A percentile compares a stretch with the other conserved stretches of the same genome.
These are phyloP conservation scores for Isabelozyma pseudorhagii DNA, from an alignment of 805 yeast species.

Conservation along the genomic window DNA sequence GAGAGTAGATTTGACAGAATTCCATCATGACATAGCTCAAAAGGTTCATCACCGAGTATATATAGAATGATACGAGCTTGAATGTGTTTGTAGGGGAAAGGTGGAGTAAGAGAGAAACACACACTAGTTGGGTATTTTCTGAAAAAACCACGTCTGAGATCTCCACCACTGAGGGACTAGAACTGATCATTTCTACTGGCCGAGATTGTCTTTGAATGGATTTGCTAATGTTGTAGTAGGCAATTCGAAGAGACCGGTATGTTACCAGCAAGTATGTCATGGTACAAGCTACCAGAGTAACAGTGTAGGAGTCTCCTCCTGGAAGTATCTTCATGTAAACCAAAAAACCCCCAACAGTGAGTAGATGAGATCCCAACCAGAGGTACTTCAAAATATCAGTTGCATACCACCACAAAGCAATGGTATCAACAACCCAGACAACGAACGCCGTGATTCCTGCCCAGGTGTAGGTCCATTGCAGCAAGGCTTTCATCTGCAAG, in stretches of 20 bases:
- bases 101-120: constrained; percentile 16
- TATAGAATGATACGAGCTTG: constrained; percentile 22
- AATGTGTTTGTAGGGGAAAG: constrained; percentile 12
- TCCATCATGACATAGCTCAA: constrained; percentile 14
- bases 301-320: constrained; percentile 4
- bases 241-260: constrained; percentile 10
- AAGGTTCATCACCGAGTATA: constrained; percentile 28
- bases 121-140: constrained; percentile 26
- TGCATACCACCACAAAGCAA: background rate
- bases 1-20: constrained; percentile 9
- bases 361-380: background rate
- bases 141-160: constrained; percentile 20
- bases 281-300: constrained; percentile 6
- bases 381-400: background rate
- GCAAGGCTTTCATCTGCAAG: background rate
- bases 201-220: background rate
- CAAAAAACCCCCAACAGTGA: background rate
- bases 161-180: constrained; percentile 6
- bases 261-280: constrained; percentile 18
- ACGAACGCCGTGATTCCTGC: background rate
- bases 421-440: background rate
- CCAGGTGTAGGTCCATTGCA: background rate
- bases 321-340: background rate
- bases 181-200: background rate
- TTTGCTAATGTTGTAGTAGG: background rate